A percentile compares a stretch with the other conserved stretches of the same genome.
These are phyloP conservation scores for Sideroxylon spinosum DNA, from an alignment of 179 eudicot species.

Conservation along the genomic window DNA sequence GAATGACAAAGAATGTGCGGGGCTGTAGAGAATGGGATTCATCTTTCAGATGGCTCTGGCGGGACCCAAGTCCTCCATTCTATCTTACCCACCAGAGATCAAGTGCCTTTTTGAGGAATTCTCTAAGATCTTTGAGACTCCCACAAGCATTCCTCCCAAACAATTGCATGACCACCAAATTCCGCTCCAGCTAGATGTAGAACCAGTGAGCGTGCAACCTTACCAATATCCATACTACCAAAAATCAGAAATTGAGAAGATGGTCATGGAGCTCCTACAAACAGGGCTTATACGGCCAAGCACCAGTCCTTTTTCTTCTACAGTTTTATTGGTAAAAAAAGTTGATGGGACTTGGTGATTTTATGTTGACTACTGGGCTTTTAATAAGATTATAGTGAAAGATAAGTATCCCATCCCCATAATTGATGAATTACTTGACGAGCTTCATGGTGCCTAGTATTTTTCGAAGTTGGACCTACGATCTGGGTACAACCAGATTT, in stretches of 20 bases:
- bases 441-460: background rate
- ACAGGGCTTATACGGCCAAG: conserved; percentile 1
- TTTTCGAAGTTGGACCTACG: conserved; percentile 21
- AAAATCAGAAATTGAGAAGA: background rate
- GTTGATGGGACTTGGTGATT: background rate
- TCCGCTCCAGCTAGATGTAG: background rate
- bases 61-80: background rate
- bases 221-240: background rate
- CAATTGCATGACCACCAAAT: background rate
- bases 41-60: too few species aligned
- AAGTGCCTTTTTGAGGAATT: background rate
- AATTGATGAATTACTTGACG: conserved; percentile 11
- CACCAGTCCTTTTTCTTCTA: too few species aligned
- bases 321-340: background rate
- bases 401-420: conserved; percentile 3
- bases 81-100: background rate
- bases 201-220: conserved; percentile 3
- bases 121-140: background rate
- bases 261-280: background rate
- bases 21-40: too few species aligned
- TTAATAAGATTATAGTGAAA: background rate
- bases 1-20: too few species aligned
- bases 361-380: background rate
- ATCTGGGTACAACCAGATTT: conserved; percentile 12
- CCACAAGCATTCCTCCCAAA: background rate